Evolutionary conservation across 352 stramenopile genomes (phyloP).

Genomic region (Phytophthora melonis): DNA sequence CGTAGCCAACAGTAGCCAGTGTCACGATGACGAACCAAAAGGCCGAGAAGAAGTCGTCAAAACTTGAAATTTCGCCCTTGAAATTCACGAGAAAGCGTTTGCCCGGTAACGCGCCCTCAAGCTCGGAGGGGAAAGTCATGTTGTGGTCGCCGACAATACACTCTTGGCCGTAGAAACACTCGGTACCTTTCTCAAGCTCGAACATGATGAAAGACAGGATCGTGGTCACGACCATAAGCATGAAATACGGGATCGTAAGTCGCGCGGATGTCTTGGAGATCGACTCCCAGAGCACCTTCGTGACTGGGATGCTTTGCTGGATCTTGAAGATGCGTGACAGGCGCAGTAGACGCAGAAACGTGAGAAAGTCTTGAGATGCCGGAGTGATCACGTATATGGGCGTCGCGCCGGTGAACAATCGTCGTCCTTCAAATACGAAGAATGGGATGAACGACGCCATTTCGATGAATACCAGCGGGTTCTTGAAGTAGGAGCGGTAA

Average conservation of each 20-base stretch:
- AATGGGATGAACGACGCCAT: conserved; percentile 79
- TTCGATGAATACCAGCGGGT: conserved; percentile 72
- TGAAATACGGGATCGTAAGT: conserved; percentile 82
- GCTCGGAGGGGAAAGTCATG: conserved; percentile 63
- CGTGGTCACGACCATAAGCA: conserved; percentile 78
- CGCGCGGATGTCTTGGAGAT: conserved; percentile 85
- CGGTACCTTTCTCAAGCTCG: conserved; percentile 78
- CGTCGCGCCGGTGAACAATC: conserved; percentile 38
- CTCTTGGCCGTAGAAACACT: conserved; percentile 78
- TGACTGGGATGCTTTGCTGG: conserved; percentile 81
- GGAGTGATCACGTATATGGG: conserved; percentile 78
- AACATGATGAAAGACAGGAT: conserved; percentile 86
- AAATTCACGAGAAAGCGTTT: conserved; percentile 82
- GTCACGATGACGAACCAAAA: conserved; percentile 91
- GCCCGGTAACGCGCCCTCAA: conserved; percentile 56
- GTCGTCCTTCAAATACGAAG: conserved; percentile 61
- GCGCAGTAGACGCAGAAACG: conserved; percentile 63
- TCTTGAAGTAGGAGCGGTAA: conserved; percentile 64
- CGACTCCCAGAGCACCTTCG: conserved; percentile 77
- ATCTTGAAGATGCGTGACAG: conserved; percentile 85
- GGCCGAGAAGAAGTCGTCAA: conserved; percentile 84
- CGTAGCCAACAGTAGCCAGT: conserved; percentile 75
- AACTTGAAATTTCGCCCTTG: conserved; percentile 73
- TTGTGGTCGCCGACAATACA: conserved; percentile 70
- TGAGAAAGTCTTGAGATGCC: conserved; percentile 68